Evolutionary conservation across 495 filamentous ascomycete genomes (phyloP).

Genomic region (Xylaria longipes): DNA sequence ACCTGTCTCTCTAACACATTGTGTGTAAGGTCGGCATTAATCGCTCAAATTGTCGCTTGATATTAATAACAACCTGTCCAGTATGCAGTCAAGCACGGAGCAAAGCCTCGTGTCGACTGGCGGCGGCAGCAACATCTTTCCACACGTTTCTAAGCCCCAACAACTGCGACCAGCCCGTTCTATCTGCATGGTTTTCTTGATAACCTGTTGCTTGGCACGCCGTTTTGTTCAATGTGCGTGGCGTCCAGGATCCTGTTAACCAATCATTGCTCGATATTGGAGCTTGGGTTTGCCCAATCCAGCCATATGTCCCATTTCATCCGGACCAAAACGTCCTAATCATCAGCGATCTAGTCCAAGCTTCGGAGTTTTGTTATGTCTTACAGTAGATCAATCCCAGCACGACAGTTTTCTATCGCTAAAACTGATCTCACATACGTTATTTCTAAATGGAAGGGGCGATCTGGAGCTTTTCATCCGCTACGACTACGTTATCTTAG

Average conservation of each 20-base stretch:
- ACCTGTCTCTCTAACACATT: not conserved
- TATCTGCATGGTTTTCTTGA: not conserved
- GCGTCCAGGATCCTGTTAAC: not conserved
- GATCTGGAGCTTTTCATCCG: slow-evolving; percentile 9
- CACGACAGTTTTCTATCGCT: not conserved
- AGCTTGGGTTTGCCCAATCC: slow-evolving; percentile 3
- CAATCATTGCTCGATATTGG: slow-evolving; percentile 3
- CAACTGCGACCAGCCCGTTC: not conserved
- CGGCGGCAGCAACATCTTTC: not conserved
- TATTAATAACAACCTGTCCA: not conserved
- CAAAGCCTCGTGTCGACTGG: not conserved
- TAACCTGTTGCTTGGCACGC: slow-evolving; percentile 3
- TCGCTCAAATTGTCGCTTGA: not conserved
- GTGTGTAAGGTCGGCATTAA: not conserved
- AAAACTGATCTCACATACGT: not conserved
- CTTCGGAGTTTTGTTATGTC: not conserved
- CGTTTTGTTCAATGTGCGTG: slow-evolving; percentile 1
- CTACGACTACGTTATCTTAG: not conserved
- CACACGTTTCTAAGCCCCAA: not conserved
- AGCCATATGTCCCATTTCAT: slow-evolving; percentile 15
- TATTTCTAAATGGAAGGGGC: not conserved
- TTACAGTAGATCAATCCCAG: no score
- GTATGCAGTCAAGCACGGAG: not conserved
- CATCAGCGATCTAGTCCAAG: not conserved
- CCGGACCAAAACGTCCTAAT: slow-evolving; percentile 22